A percentile compares a stretch with the other conserved stretches of the same genome.
Conservation (phyloP, 75 land plant species). For the Adiantum capillusveneris region DNA sequence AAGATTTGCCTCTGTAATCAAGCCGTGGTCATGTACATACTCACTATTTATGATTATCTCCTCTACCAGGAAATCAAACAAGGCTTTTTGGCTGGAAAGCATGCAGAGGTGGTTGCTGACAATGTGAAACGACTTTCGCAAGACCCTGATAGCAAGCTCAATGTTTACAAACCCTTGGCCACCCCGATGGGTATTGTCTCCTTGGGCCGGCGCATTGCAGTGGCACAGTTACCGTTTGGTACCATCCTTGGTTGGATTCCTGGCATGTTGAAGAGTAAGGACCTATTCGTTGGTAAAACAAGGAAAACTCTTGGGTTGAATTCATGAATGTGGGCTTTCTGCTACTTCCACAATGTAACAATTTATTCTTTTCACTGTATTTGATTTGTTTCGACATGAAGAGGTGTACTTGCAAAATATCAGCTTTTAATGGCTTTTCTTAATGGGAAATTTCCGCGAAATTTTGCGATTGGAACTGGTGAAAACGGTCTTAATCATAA, state of each 20-base stretch:
- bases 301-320: slow-evolving; percentile 53
- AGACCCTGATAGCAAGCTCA: slow-evolving; percentile 31
- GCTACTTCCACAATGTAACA: no score
- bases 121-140: slow-evolving; percentile 44
- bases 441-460: no score
- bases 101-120: slow-evolving; percentile 46
- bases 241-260: slow-evolving; percentile 57
- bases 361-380: no score
- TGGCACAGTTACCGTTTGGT: slow-evolving; percentile 50
- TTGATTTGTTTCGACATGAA: no score
- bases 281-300: slow-evolving; percentile 59
- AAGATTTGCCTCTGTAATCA: no score
- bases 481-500: no score
- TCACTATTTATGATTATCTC: not conserved
- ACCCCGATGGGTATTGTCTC: slow-evolving; percentile 50
- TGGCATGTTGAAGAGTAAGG: slow-evolving; percentile 64
- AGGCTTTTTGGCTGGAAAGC: slow-evolving; percentile 57
- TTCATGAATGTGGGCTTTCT: no score
- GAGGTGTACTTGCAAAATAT: no score
- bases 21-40: no score
- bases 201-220: slow-evolving; percentile 53
- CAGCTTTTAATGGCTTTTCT: no score
- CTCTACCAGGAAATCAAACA: slow-evolving; percentile 57
- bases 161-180: slow-evolving; percentile 34
- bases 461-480: no score